These are phyloP conservation scores for Bromus sterilis DNA, from an alignment of 176 grass and related monocot species.

Conservation along the genomic window DNA sequence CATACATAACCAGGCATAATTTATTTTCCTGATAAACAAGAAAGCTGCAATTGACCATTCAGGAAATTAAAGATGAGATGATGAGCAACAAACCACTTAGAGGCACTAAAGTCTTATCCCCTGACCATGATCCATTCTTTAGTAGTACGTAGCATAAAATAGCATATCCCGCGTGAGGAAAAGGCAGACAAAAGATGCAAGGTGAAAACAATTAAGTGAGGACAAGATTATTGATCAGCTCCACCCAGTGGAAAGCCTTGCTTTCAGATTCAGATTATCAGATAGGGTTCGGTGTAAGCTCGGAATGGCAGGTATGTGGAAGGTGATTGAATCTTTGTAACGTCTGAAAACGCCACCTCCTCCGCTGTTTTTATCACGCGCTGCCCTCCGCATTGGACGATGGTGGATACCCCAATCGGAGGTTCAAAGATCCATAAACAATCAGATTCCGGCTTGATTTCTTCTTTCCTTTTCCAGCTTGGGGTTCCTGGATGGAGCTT, in stretches of 20 bases:
- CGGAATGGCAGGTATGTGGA: background rate
- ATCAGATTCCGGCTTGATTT: conserved; percentile 17
- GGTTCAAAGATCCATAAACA: background rate
- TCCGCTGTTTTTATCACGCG: background rate
- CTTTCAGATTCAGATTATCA: conserved; percentile 32
- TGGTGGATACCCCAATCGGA: background rate
- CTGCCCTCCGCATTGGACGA: background rate
- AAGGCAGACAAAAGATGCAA: conserved; percentile 10
- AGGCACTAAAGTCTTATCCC: conserved; percentile 18
- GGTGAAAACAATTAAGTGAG: background rate
- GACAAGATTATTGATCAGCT: background rate
- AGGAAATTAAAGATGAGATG: background rate
- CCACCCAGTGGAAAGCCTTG: conserved; percentile 10
- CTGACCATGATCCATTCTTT: conserved; percentile 6
- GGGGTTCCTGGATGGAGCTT: background rate
- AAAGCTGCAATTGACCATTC: background rate
- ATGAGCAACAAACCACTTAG: conserved; percentile 8
- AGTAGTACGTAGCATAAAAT: conserved; percentile 3
- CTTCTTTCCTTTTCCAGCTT: conserved; percentile 14
- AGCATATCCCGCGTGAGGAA: conserved; percentile 9
- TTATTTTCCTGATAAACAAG: background rate
- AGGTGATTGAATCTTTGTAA: conserved; percentile 15
- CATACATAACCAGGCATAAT: background rate
- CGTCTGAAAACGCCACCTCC: background rate
- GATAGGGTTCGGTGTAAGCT: conserved; percentile 25